phyloP scores from a whole-genome alignment of 1,284 basidiomycete genomes.

The Puccinia polysora region DNA sequence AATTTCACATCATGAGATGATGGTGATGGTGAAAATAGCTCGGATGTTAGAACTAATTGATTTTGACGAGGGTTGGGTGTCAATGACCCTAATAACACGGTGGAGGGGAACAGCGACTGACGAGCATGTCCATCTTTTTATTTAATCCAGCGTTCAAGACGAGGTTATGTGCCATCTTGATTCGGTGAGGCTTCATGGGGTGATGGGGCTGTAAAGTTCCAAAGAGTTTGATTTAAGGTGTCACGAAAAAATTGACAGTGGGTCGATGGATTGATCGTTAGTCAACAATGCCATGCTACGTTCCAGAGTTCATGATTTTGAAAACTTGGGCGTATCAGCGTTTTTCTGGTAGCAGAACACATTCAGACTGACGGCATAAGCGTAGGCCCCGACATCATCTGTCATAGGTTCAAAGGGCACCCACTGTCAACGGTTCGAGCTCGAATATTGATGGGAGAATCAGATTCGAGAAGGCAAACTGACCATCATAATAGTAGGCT shows the following conservation, averaged over 20 bases:
- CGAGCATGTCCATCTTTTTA: constrained; percentile 81
- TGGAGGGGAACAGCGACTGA: constrained; percentile 55
- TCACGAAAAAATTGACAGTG: background rate
- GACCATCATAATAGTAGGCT: constrained; percentile 22
- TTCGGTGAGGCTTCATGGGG: constrained; percentile 59
- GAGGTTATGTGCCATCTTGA: constrained; percentile 86
- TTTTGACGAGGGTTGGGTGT: background rate
- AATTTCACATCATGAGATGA: too few relatives aligned
- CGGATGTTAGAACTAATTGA: background rate
- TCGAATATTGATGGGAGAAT: background rate
- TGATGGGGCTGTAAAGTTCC: background rate
- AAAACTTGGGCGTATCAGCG: too few relatives aligned
- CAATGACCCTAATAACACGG: constrained; percentile 11
- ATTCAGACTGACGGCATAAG: constrained; percentile 6
- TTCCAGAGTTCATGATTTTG: background rate
- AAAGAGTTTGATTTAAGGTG: too few relatives aligned
- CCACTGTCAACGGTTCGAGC: background rate
- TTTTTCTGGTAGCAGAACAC: background rate
- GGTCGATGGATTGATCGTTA: background rate
- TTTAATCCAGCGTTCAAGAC: constrained; percentile 85
- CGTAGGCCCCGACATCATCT: constrained; percentile 26
- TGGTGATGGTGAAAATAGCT: too few relatives aligned
- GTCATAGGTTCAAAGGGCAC: background rate
- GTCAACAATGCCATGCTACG: background rate
- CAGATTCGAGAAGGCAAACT: background rate